A percentile compares a stretch with the other conserved stretches of the same genome.
phyloP scores from a whole-genome alignment of 2,329 filamentous ascomycete species.

The Amauroascus verrucosus region DNA sequence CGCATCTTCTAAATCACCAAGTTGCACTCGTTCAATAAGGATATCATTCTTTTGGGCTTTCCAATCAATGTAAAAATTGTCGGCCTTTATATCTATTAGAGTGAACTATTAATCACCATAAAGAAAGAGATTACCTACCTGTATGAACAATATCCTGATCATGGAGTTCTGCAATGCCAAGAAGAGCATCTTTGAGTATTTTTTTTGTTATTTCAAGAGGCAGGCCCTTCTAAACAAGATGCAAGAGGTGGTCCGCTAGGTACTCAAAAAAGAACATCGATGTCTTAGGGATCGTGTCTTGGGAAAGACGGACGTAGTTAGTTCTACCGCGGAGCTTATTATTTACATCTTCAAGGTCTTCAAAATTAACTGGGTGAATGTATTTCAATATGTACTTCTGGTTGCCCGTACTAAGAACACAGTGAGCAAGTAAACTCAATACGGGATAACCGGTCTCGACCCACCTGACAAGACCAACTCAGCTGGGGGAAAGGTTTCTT shows the following conservation, averaged over 20 bases:
- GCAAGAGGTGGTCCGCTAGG: conserved; percentile 36
- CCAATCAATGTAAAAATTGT: conserved; percentile 27
- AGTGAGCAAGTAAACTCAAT: neutral
- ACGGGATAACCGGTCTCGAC: conserved; percentile 8
- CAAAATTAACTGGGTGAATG: conserved; percentile 9
- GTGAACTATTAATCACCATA: neutral
- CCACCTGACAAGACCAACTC: conserved; percentile 8
- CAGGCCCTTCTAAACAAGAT: conserved; percentile 33
- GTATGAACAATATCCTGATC: conserved; percentile 28
- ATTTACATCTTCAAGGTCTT: conserved; percentile 14
- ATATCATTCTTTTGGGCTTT: conserved; percentile 5
- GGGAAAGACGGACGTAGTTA: conserved; percentile 21
- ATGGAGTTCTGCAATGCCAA: conserved; percentile 30
- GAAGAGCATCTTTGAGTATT: conserved; percentile 35
- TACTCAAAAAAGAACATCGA: conserved; percentile 41
- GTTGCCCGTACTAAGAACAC: conserved; percentile 4
- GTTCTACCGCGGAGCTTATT: conserved; percentile 12
- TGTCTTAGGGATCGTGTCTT: conserved; percentile 29
- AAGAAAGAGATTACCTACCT: conserved; percentile 15
- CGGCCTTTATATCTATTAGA: conserved; percentile 26
- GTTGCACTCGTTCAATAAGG: conserved; percentile 18
- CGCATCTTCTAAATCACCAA: conserved; percentile 21
- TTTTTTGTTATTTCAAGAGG: conserved; percentile 29
- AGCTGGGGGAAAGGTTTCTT: conserved; percentile 12
- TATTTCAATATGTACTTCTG: conserved; percentile 12